These are phyloP conservation scores for Echinosophora koreensis DNA, from an alignment of 306 rosid species.

Conservation along the genomic window DNA sequence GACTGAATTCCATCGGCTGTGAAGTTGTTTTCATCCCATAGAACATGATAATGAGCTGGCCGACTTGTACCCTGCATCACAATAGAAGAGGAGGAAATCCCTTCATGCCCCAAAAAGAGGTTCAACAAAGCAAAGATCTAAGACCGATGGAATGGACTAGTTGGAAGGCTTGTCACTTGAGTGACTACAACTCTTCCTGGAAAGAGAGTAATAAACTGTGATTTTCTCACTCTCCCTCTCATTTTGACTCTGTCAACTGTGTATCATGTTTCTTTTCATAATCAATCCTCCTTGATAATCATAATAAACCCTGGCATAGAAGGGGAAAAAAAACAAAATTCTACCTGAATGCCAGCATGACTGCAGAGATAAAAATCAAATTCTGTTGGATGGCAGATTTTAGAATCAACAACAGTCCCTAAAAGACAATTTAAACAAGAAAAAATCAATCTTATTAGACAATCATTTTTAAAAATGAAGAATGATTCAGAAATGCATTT, in stretches of 20 bases:
- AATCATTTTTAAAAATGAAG: neutral
- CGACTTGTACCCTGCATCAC: slow-evolving; percentile 85
- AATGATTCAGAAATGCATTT: neutral
- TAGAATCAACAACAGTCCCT: slow-evolving; percentile 92
- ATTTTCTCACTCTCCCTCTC: slow-evolving; percentile 11
- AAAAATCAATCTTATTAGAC: neutral
- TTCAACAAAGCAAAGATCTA: too few relatives aligned
- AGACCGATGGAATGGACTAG: too few relatives aligned
- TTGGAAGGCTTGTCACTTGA: too few relatives aligned
- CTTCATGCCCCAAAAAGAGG: too few relatives aligned
- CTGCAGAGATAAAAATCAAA: slow-evolving; percentile 96
- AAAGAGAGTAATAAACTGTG: neutral
- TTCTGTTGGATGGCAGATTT: slow-evolving; percentile 93
- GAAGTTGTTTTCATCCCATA: slow-evolving; percentile 96
- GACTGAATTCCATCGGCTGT: slow-evolving; percentile 92
- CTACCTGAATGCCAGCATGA: slow-evolving; percentile 94
- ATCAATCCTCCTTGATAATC: slow-evolving; percentile 1
- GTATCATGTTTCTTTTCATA: neutral
- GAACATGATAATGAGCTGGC: slow-evolving; percentile 94
- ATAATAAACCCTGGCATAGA: neutral
- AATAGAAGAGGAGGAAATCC: neutral
- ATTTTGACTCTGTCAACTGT: slow-evolving; percentile 3
- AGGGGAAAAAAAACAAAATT: neutral
- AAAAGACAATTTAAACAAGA: slow-evolving; percentile 42
- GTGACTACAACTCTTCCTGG: too few relatives aligned